Base-by-base conservation (phyloP, 257 asterid species). In the Dorcoceras hygrometricum region DNA sequence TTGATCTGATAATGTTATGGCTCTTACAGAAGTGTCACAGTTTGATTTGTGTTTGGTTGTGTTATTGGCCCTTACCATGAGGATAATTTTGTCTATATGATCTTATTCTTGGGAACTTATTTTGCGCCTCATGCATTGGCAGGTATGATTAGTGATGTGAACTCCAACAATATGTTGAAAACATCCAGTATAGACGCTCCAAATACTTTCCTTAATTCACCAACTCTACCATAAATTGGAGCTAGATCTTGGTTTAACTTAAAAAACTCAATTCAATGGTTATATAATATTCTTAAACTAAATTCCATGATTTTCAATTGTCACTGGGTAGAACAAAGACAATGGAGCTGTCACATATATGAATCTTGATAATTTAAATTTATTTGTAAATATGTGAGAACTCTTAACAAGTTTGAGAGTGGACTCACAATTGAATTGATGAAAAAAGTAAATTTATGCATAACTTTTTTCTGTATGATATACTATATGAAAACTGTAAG, bases 1-100 rank as follows among this genome's bases (percentile, higher is more conserved):
- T 67, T 65, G 46, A 67, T 76, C 36, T 70, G 27, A 8, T 27
- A 65, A 3, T 28, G 56, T 43, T 54, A 59, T 59, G 39, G 59
- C 32, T 23, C 50, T 68, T 62, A 53, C 70, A 65, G 8, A 28
- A 66, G 20, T 48, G 32, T 59, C 43, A 20, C 16, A 12, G 8
- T 57, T 14, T 61, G 59, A 75, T 59, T 48, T 46, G 50, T 59
- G 62, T 50, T 70, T n/a, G 26, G 58, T 46, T 46, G 3, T 46
- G 53, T 46, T 19, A 2, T 1, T 43, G n/a, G n/a, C n/a, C n/a
- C 43, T 70, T 51, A 70, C 29, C 34, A 55, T 27, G 62, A 51
- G 25, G 62, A 64, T 31, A 34, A 29, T 68, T 62, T 53, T 66
- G 20, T 64, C 28, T 51, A 34, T 54, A 11, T 62, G 57, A 50